Conservation (phyloP, 371 early-diverging fungal species). For the Dinochytrium kinnereticum region DNA sequence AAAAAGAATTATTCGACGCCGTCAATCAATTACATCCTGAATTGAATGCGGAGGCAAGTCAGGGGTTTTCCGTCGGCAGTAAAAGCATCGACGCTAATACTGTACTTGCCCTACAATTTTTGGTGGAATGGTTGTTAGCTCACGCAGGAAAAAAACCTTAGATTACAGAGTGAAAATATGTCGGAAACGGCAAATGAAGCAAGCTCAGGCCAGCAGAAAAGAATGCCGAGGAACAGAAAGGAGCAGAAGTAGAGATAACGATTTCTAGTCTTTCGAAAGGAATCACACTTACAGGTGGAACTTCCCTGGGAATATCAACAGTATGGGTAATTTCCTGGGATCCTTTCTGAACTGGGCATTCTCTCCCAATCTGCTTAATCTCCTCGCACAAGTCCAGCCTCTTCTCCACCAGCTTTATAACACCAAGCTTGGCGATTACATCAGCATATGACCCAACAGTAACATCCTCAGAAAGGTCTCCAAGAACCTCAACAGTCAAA, state of each 20-base stretch:
- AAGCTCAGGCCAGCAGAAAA: no score
- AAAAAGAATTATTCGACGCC: no score
- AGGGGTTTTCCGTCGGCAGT: slow-evolving; percentile 37
- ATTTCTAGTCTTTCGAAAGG: no score
- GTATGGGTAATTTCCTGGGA: slow-evolving; percentile 38
- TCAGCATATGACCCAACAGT: slow-evolving; percentile 45
- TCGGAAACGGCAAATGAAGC: no score
- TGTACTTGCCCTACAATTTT: slow-evolving; percentile 46
- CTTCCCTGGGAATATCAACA: slow-evolving; percentile 50
- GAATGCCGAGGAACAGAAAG: no score
- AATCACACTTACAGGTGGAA: slow-evolving; percentile 47
- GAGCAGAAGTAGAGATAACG: no score
- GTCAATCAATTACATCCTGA: slow-evolving; percentile 50
- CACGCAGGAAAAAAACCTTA: no score
- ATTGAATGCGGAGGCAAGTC: slow-evolving; percentile 43
- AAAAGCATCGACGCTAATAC: slow-evolving; percentile 38
- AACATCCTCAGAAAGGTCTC: slow-evolving; percentile 42
- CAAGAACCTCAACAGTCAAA: slow-evolving; percentile 42
- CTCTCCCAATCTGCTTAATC: slow-evolving; percentile 38
- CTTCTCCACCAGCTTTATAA: slow-evolving; percentile 51
- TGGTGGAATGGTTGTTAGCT: no score
- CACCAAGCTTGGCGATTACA: slow-evolving; percentile 53
- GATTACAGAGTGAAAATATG: no score
- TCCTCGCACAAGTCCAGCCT: slow-evolving; percentile 51
- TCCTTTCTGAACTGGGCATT: slow-evolving; percentile 54